phyloP scores from a whole-genome alignment of 2,329 filamentous ascomycete species.

The Zopfia rhizophila region DNA sequence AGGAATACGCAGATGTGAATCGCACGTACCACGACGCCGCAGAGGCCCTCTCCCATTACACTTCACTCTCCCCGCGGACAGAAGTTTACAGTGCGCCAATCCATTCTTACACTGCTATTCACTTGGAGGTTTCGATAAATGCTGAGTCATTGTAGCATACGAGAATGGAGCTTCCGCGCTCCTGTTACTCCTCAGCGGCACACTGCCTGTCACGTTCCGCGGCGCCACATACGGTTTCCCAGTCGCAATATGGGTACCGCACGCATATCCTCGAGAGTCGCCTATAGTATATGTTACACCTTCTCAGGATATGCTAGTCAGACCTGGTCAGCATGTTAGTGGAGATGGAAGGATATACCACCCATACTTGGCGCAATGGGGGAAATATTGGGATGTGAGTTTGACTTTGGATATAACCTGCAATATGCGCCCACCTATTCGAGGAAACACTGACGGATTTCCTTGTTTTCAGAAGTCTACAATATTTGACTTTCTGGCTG shows the following conservation, averaged over 20 bases:
- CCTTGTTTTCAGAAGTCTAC: constrained; percentile 76
- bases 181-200: constrained; percentile 86
- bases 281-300: constrained; percentile 91
- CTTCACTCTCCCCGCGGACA: constrained; percentile 84
- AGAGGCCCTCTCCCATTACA: constrained; percentile 80
- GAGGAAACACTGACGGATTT: constrained; percentile 21
- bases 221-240: constrained; percentile 92
- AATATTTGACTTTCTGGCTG: constrained; percentile 81
- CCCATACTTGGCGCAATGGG: constrained; percentile 92
- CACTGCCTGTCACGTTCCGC: constrained; percentile 89
- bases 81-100: constrained; percentile 86
- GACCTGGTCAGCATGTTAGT: constrained; percentile 94
- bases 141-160: constrained; percentile 70
- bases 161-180: constrained; percentile 88
- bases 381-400: constrained; percentile 88
- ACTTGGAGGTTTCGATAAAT: constrained; percentile 12
- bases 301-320: constrained; percentile 85
- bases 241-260: constrained; percentile 90
- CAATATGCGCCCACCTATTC: not conserved
- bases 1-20: constrained; percentile 96
- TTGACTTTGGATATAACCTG: not conserved
- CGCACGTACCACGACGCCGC: constrained; percentile 93
- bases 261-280: constrained; percentile 85
- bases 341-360: constrained; percentile 94
- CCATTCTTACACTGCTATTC: constrained; percentile 3